Conservation (phyloP, 805 yeast species). For the Saccharomycopsis sp. region DNA sequence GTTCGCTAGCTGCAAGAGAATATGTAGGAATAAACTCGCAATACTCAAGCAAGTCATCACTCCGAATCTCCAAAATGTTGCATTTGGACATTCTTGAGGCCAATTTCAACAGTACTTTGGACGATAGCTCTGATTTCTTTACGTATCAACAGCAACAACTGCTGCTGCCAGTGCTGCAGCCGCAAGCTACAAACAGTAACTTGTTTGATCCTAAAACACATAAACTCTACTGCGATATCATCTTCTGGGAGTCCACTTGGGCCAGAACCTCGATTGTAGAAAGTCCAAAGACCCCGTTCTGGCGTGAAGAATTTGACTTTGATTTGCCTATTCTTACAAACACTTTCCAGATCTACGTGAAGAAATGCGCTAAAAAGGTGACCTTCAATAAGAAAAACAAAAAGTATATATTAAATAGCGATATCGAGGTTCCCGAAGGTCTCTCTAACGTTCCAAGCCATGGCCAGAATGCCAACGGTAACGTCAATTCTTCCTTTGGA, state of each 20-base stretch:
- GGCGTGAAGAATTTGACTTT: slow-evolving; percentile 74
- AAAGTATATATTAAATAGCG: slow-evolving; percentile 22
- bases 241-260: slow-evolving; percentile 70
- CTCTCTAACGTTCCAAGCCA: not conserved
- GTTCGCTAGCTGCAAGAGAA: slow-evolving; percentile 56
- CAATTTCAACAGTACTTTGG: slow-evolving; percentile 33
- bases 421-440: not conserved
- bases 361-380: slow-evolving; percentile 31
- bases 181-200: not conserved
- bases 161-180: slow-evolving; percentile 5
- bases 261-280: slow-evolving; percentile 65
- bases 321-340: slow-evolving; percentile 49
- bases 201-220: not conserved
- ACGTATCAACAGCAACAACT: not conserved
- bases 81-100: slow-evolving; percentile 62
- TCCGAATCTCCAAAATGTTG: slow-evolving; percentile 50
- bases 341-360: slow-evolving; percentile 44
- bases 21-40: slow-evolving; percentile 29
- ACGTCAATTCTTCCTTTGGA: not conserved
- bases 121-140: not conserved
- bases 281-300: slow-evolving; percentile 52
- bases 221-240: slow-evolving; percentile 59
- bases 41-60: slow-evolving; percentile 28
- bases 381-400: slow-evolving; percentile 46
- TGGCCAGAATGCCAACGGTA: not conserved